Conservation (phyloP, 2,329 filamentous ascomycete genomes). For the Xylariaceae sp. region DNA sequence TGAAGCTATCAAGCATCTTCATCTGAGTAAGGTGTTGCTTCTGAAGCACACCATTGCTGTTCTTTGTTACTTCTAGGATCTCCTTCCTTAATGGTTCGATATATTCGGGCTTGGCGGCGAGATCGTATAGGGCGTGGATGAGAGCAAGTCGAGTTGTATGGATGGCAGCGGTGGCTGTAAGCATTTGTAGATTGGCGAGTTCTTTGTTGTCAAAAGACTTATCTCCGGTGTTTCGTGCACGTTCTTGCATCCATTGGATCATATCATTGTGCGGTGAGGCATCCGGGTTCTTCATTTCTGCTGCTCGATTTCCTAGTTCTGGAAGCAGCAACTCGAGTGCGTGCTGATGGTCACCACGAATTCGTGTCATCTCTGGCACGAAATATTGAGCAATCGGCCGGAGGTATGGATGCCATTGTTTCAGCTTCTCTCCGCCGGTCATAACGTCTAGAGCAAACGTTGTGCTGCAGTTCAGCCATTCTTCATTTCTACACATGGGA, state of each 20-base stretch:
- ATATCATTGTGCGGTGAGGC: slow-evolving; percentile 28
- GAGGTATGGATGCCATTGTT: slow-evolving; percentile 35
- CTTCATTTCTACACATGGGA: slow-evolving; percentile 34
- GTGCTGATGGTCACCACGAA: slow-evolving; percentile 30
- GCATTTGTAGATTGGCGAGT: slow-evolving; percentile 35
- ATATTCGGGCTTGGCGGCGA: slow-evolving; percentile 46
- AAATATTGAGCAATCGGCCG: slow-evolving; percentile 33
- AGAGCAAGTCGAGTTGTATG: slow-evolving; percentile 39
- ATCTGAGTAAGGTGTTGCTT: slow-evolving; percentile 37
- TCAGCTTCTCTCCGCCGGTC: slow-evolving; percentile 34
- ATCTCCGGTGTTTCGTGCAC: slow-evolving; percentile 29
- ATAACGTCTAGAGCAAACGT: slow-evolving; percentile 34
- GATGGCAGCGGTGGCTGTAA: slow-evolving; percentile 40
- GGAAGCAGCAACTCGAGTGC: slow-evolving; percentile 31
- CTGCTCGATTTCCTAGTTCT: slow-evolving; percentile 28
- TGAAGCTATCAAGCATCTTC: slow-evolving; percentile 42
- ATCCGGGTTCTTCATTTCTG: slow-evolving; percentile 5
- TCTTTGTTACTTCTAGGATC: slow-evolving; percentile 35
- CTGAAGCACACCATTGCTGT: slow-evolving; percentile 27
- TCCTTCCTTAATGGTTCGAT: slow-evolving; percentile 47
- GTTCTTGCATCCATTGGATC: slow-evolving; percentile 37
- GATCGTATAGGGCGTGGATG: slow-evolving; percentile 45
- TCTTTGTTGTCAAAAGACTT: slow-evolving; percentile 32
- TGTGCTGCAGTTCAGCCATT: slow-evolving; percentile 34
- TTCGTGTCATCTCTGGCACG: slow-evolving; percentile 33